Evolutionary conservation across 2,329 filamentous ascomycete genomes (phyloP).

Genomic region (Scedosporium boydii): DNA sequence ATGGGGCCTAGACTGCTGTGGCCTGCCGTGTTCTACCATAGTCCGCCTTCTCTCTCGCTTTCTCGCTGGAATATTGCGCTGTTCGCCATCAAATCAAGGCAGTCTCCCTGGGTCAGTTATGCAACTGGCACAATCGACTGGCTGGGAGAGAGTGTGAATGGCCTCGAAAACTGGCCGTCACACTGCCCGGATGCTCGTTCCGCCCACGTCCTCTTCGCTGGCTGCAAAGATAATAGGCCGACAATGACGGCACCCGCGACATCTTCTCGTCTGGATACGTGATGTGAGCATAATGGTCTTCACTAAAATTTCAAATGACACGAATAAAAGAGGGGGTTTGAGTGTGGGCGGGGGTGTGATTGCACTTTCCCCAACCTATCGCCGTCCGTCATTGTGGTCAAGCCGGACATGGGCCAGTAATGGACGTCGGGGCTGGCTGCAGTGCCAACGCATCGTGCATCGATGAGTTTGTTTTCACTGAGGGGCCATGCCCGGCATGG

Average conservation of each 20-base stretch:
- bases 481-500: background rate
- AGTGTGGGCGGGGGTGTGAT: background rate
- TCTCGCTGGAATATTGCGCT: background rate
- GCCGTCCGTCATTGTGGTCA: background rate
- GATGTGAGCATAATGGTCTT: background rate
- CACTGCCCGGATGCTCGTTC: conserved; percentile 25
- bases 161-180: conserved; percentile 25
- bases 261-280: background rate
- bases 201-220: background rate
- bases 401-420: background rate
- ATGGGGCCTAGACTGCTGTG: background rate
- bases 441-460: conserved; percentile 7
- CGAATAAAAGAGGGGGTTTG: conserved; percentile 1
- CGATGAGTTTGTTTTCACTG: background rate
- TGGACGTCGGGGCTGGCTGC: background rate
- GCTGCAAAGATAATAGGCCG: background rate
- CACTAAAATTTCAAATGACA: background rate
- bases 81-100: background rate
- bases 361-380: conserved; percentile 5
- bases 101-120: background rate
- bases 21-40: too few species aligned
- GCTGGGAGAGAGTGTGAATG: background rate
- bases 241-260: background rate
- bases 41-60: background rate
- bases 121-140: background rate